phyloP scores from a whole-genome alignment of 2,329 filamentous ascomycete species.

The Aspergillus fischeri region DNA sequence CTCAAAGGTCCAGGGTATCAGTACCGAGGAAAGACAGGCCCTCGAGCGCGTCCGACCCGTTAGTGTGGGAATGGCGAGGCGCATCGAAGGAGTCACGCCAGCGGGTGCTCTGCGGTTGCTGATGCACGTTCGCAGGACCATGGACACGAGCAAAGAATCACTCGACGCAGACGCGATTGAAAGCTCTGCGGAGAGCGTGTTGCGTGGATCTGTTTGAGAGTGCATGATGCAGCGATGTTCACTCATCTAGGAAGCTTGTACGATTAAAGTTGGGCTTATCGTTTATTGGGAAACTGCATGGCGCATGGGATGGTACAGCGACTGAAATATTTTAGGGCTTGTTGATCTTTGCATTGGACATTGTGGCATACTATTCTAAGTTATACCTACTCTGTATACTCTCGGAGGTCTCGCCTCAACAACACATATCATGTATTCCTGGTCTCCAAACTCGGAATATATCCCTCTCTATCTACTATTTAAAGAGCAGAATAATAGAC shows the following conservation, averaged over 20 bases:
- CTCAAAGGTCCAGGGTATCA: slow-evolving; percentile 65
- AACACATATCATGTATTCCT: background rate
- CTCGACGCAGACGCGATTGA: slow-evolving; percentile 5
- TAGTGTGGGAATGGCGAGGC: slow-evolving; percentile 79
- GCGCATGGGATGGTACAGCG: background rate
- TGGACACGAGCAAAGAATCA: slow-evolving; percentile 9
- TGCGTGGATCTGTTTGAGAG: slow-evolving; percentile 6
- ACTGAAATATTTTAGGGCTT: background rate
- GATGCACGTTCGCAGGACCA: slow-evolving; percentile 32
- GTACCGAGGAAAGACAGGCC: slow-evolving; percentile 70
- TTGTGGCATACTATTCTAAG: background rate
- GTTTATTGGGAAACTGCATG: background rate
- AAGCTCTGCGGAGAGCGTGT: slow-evolving; percentile 14
- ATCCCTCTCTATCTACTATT: background rate
- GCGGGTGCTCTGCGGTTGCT: slow-evolving; percentile 42
- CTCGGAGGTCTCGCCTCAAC: background rate
- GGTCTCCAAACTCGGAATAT: background rate
- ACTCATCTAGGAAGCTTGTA: background rate
- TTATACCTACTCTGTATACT: background rate
- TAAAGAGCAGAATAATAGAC: background rate
- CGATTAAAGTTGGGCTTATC: background rate
- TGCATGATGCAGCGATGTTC: background rate
- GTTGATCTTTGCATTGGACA: background rate
- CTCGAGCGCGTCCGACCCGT: slow-evolving; percentile 71
- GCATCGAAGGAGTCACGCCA: slow-evolving; percentile 70